Evolutionary conservation across 2,329 filamentous ascomycete species (phyloP), one percentile per base, ranked within the genome.

Genomic region (Seiridium cupressi): DNA sequence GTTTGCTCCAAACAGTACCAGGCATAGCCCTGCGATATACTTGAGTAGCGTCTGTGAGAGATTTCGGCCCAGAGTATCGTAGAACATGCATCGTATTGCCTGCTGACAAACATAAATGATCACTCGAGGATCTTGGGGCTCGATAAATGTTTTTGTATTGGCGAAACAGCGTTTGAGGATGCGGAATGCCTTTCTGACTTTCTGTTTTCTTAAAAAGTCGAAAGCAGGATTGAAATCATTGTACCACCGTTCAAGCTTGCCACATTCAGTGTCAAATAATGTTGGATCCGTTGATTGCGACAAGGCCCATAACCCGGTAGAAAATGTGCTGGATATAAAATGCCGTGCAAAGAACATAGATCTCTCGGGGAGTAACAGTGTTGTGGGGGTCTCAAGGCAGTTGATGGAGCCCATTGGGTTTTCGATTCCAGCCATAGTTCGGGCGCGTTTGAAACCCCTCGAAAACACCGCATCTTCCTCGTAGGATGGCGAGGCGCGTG

Each of bases 221-320:
- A 59, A 51, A 4, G 49, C 60, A 7, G 56, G 60, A 38, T 59
- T 59, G 57, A 61, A 61, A 13, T 61, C 57, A 6, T 61, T 61
- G 13, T 59, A 61, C 60, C 60, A 61, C 0, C 18, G 42, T 44
- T 61, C 60, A 1, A 61, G 60, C 34, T 61, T 61, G 51, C 51
- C 38, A 10, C 60, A 56, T 6, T 56, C 51, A 0, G 38, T 59
- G 13, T 61, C 53, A 6, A 61, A 42, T 2, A 61, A 55, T 3
- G 44, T 3, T n/a, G 54, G 2, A 42, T 57, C 54, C 2, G 60
- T 11, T 42, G 53, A 40, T 10, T 59, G 60, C 0, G 60, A 48
- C 8, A 61, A 26, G 0, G 60, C 56, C 60, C 60, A 61, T 7
- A 61, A 13, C 0, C 60, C 60, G 1, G 60, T 61, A 2, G 60